These are phyloP conservation scores for Prosopis cineraria DNA, from an alignment of 306 rosid species.

Conservation along the genomic window DNA sequence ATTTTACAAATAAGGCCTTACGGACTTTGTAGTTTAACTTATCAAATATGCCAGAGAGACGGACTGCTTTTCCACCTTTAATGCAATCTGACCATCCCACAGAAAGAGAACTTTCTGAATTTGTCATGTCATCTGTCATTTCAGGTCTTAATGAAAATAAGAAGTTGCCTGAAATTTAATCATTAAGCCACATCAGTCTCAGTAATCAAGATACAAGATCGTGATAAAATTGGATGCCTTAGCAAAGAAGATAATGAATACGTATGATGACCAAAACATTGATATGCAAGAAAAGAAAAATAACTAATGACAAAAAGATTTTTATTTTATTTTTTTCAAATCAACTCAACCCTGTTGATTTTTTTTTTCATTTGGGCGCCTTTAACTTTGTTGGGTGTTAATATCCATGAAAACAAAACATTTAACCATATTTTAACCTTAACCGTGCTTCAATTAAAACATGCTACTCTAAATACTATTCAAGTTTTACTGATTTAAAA, in stretches of 20 bases:
- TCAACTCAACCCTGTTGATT: neutral
- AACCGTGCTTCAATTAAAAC: slow-evolving; percentile 10
- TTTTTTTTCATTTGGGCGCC: neutral
- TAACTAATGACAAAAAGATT: neutral
- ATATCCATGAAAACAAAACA: neutral
- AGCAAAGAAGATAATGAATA: neutral
- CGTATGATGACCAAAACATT: neutral
- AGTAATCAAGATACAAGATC: slow-evolving; percentile 33
- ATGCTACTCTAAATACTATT: neutral
- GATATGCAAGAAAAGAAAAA: neutral
- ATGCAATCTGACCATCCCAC: slow-evolving; percentile 81
- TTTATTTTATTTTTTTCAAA: too few relatives aligned
- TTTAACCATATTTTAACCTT: neutral
- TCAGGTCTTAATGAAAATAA: slow-evolving; percentile 82
- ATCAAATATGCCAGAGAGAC: slow-evolving; percentile 82
- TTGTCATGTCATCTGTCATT: slow-evolving; percentile 49
- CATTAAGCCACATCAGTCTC: slow-evolving; percentile 36
- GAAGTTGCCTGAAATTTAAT: slow-evolving; percentile 84
- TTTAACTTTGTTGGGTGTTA: neutral
- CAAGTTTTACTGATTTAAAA: neutral
- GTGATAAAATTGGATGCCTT: slow-evolving; percentile 1
- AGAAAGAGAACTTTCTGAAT: slow-evolving; percentile 49
- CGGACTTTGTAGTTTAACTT: slow-evolving; percentile 84
- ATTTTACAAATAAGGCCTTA: slow-evolving; percentile 63
- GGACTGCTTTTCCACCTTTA: slow-evolving; percentile 90